Percentiles rank a stretch among this genome's conserved stretches.
Evolutionary conservation across 495 filamentous ascomycete species (phyloP).

Genomic region (Aspergillus biplanus): DNA sequence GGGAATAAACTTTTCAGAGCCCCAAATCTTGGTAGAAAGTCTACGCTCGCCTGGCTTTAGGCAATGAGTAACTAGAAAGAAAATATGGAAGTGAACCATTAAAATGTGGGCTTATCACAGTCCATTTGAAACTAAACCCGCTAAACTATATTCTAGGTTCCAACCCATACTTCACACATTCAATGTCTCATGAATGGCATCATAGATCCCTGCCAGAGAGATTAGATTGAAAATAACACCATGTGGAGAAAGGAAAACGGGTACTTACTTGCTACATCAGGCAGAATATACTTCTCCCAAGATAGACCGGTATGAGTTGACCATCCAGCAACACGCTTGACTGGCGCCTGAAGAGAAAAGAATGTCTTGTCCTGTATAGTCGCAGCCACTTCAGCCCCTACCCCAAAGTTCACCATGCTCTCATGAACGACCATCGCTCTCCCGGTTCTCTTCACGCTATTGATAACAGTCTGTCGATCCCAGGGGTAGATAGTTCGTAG

Average conservation of each 20-base stretch:
- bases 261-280: slow-evolving; percentile 86
- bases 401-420: slow-evolving; percentile 91
- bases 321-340: slow-evolving; percentile 92
- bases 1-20: too few species aligned
- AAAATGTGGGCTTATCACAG: too few species aligned
- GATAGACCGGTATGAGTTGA: slow-evolving; percentile 81
- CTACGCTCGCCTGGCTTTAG: too few species aligned
- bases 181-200: too few species aligned
- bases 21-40: too few species aligned
- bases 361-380: slow-evolving; percentile 92
- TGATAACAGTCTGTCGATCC: slow-evolving; percentile 82
- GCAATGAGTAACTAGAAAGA: too few species aligned
- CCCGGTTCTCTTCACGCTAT: slow-evolving; percentile 89
- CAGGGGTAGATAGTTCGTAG: slow-evolving; percentile 92
- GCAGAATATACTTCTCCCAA: slow-evolving; percentile 86
- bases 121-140: too few species aligned
- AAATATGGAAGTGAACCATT: too few species aligned
- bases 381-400: slow-evolving; percentile 93
- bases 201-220: too few species aligned
- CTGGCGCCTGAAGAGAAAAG: slow-evolving; percentile 85
- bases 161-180: too few species aligned
- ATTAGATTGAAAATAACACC: too few species aligned
- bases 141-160: too few species aligned
- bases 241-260: not conserved
- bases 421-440: slow-evolving; percentile 93